Evolutionary conservation across 257 asterid genomes (phyloP), one percentile per base, ranked within the genome.

Genomic region (Misopates orontium): DNA sequence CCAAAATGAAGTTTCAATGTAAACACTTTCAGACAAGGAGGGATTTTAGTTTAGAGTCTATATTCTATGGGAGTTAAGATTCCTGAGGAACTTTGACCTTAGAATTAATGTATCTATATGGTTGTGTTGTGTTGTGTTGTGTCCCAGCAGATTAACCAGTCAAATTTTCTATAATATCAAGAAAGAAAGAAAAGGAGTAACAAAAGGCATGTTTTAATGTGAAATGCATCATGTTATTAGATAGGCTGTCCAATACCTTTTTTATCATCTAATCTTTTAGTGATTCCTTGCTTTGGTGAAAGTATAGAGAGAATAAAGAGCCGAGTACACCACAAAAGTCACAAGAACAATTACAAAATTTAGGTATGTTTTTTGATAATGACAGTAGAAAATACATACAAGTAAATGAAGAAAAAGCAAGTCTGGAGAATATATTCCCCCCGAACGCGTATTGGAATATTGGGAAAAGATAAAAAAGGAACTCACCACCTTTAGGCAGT

Each of bases 141-240:
- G 36, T 28, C 36, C 36, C 11, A 36, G 1, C 42, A 36, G 17
- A 53, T 20, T 55, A 13, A 54, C n/a, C 4, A 24, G 60, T 55
- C 16, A 24, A 11, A 12, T 22, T 15, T 22, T 5, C n/a, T 22
- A 24, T 15, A 55, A 13, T 36, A 28, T n/a, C 14, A 10, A n/a
- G 36, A 53, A 14, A 53, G 20, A 49, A 20, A 23, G 60, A 55
- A 55, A 56, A 8, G 41, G 61, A 56, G 36, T 24, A 24, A 19
- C 61, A 56, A 22, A 36, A 57, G 45, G 13, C 63, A 31, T 36
- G 32, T 42, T 56, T 13, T 58, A 10, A 18, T 36, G 64, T 58
- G 42, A 58, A 58, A 58, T 31, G 49, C 22, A 18, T 58, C n/a
- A 32, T 32, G 14, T 17, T 16, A 22, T 58, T 31, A n/a, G 25